Base-by-base conservation (phyloP, 805 yeast species). In the Teunomyces panamensis region DNA sequence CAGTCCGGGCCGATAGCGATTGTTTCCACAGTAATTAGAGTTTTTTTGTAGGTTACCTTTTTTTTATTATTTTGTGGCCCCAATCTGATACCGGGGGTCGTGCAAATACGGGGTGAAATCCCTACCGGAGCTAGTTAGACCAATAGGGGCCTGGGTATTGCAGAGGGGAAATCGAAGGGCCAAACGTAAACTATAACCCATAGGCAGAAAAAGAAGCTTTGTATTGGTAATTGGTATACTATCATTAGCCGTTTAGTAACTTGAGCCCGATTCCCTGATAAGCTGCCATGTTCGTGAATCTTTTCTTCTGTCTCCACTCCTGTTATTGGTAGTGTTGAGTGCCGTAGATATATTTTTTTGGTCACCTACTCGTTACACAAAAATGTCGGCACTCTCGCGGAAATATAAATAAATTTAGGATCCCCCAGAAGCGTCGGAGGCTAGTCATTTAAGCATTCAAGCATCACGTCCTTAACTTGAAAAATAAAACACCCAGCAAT, bases 21-120 rank as follows among this genome's bases (percentile, higher is more conserved):
- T 35, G 39, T 35, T 35, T 35, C 28, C 39, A 35, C 39, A 35
- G 39, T 35, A 35, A 35, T 16, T 35, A 35, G 39, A 20, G 39
- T 35, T 35, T 35, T 30, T 14, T 9, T 32, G 16, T 8, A 30
- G 9, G 8, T 20, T 20, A 20, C 24, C 8, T 14, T 32, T 10
- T 32, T 34, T 34, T 14, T 34, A 20, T n/a, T 34, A 24, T 17
- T 32, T 32, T 32, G 34, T 32, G 34, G 14, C 34, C 34, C 28
- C 28, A 11, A 20, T 20, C 33, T 35, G 39, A 35, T 35, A 35
- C 39, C 24, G 28, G 20, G 39, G 39, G 39, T 35, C 39, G 39
- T 35, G 39, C 39, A 35, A 35, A 9, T 35, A 35, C 39, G 28
- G 39, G 39, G 14, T 14, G 10, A 10, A 32, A 32, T 11, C 26